These are phyloP conservation scores for Ramaria rubella DNA, from an alignment of 768 basidiomycete genomes.

Conservation along the genomic window DNA sequence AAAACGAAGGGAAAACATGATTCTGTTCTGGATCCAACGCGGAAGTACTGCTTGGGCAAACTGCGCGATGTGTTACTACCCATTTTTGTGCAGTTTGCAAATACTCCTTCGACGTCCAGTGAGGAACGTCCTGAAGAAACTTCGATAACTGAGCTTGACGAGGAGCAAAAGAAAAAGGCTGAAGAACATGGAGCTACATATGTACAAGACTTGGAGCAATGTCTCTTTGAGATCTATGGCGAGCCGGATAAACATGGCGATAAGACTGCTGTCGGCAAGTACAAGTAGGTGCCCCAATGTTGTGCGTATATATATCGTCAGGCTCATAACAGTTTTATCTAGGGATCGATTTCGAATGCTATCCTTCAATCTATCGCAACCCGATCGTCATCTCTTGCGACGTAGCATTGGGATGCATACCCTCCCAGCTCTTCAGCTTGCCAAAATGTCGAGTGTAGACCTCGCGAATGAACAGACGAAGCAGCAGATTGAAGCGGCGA, in stretches of 20 bases:
- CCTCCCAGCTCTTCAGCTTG: constrained; percentile 66
- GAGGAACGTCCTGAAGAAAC: constrained; percentile 31
- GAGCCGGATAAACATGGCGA: constrained; percentile 70
- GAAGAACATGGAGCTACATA: constrained; percentile 55
- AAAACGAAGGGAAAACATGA: constrained; percentile 37
- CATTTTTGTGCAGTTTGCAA: constrained; percentile 67
- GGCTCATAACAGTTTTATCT: constrained; percentile 2
- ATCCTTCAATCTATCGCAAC: constrained; percentile 79
- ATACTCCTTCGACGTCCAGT: constrained; percentile 28
- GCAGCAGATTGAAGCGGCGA: constrained; percentile 73
- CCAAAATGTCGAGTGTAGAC: constrained; percentile 83
- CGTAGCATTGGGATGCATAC: constrained; percentile 63
- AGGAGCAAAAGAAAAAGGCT: constrained; percentile 52
- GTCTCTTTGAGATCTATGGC: constrained; percentile 66
- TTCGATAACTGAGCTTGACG: constrained; percentile 45
- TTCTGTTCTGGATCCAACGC: constrained; percentile 45
- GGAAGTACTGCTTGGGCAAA: constrained; percentile 77
- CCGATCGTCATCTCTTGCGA: constrained; percentile 74
- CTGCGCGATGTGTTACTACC: constrained; percentile 63
- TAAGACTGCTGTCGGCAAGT: constrained; percentile 61
- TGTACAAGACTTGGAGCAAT: constrained; percentile 66
- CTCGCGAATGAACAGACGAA: constrained; percentile 83
- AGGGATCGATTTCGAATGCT: constrained; percentile 91
- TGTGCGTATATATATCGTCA: neutral
- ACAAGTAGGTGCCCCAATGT: constrained; percentile 53